Base-by-base conservation (phyloP, 768 basidiomycete genomes). In the Pleurotus djamor region DNA sequence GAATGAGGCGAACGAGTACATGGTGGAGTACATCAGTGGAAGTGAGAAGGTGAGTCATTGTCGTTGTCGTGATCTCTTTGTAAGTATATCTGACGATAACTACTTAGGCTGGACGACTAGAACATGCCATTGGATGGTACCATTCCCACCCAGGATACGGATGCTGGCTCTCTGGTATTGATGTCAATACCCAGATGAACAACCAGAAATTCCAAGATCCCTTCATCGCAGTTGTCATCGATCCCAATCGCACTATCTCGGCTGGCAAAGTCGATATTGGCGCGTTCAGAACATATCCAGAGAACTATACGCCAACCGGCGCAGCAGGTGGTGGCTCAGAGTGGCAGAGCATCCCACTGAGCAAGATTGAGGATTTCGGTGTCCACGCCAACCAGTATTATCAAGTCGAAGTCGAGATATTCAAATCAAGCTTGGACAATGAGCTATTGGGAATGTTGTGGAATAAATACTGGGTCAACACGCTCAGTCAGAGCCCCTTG, bases 391-490 rank as follows among this genome's bases (percentile, higher is more conserved):
- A 92, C 67, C 88, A 93, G 61, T 99, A 99, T 71, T 99, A 99
- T 71, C 91, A 85, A 21, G 81, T 99, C 12, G 95, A 96, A 35
- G 90, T 99, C 14, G 88, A 95, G 69, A 89, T 98, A 55, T 99
- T 97, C 85, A 98, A 97, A 73, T 92, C 89, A 28, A 87, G 83
- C 60, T 75, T 96, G 52, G 97, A 99, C 70, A 88, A 86, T 34
- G 87, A 95, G 67, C 76, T 99, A 2, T 80, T 99, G 45, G 92
- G 91, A 17, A 75, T 96, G 68, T 74, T 99, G 57, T 98, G 96
- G 96, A 98, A 99, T 75, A 98, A 98, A 74, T 99, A 99, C 67
- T 99, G 97, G 97, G 94, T 97, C 28, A 95, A 95, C 66, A 99
- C 97, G 2, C 79, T 99, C 41, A 94, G 92, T 66, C 92, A 94